Evolutionary conservation across 768 basidiomycete genomes (phyloP), one percentile per base, ranked within the genome.

Genomic region (Sarcodon aspratus): DNA sequence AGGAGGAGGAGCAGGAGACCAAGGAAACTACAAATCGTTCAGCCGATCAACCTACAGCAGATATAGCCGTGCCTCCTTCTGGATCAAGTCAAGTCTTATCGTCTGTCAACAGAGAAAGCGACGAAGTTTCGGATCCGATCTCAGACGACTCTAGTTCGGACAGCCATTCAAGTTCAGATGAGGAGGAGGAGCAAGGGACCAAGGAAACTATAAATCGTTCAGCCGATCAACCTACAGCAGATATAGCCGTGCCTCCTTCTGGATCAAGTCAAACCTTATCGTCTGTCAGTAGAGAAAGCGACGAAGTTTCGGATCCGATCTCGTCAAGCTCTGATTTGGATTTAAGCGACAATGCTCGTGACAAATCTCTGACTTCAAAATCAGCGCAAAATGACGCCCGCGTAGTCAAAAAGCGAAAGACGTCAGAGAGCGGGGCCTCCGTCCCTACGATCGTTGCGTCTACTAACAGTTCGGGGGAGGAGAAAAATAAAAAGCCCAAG

Each of bases 371-470:
- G 59, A 51, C 32, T 59, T 57, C n/a, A 18, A 40, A n/a, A 40
- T n/a, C 5, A 5, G 17, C 8, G 34, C 11, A 13, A 11, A 35
- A 44, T 27, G 3, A 21, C 27, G 43, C 18, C 48, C 37, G 63
- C 53, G 21, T 15, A 48, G 31, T 17, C 54, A 49, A 7, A 46
- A 48, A 0, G 47, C 36, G 7, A 70, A 64, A 46, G 66, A 70
- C 10, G 69, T 72, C 0, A 86, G 21, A 27, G 5, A 27, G 21
- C 21, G 21, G 21, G 5, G 21, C 21, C 38, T 31, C 33, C 13
- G 15, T 36, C 11, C 46, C 46, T 13, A 35, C 46, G 9, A 47
- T 35, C 12, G 33, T 47, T n/a, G 9, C 7, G 12, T 32, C 33
- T 32, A 35, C 21, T n/a, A 47, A 35, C 46, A 12, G 3, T 45